Evolutionary conservation across 345 rosid species (phyloP).

Genomic region (Syzygium aqueum): DNA sequence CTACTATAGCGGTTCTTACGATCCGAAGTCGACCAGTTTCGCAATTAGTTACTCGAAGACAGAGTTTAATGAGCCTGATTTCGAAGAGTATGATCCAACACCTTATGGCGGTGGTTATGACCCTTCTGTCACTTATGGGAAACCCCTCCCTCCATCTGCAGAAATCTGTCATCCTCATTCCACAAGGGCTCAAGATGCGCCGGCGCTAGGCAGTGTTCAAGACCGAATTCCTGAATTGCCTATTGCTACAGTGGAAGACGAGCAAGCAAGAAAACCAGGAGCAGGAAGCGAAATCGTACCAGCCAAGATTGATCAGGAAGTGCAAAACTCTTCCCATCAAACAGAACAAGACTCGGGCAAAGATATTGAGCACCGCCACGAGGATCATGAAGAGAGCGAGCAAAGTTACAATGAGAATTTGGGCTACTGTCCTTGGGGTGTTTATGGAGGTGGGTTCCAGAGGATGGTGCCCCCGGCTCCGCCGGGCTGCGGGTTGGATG

Average conservation of each 20-base stretch:
- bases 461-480: conserved; percentile 34
- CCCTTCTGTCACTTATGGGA: conserved; percentile 43
- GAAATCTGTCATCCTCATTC: conserved; percentile 53
- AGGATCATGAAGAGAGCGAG: conserved; percentile 2
- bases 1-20: neutral
- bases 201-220: neutral
- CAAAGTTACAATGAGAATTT: neutral
- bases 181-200: neutral
- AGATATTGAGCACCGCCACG: neutral
- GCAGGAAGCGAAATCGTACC: conserved; percentile 9
- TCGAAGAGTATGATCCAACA: conserved; percentile 66
- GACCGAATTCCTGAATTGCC: neutral
- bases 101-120: conserved; percentile 79
- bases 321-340: neutral
- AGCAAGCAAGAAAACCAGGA: neutral
- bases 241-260: conserved; percentile 4
- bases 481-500: conserved; percentile 72
- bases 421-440: neutral
- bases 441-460: conserved; percentile 2
- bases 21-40: conserved; percentile 20
- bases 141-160: conserved; percentile 54
- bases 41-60: conserved; percentile 25
- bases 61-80: conserved; percentile 37
- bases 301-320: conserved; percentile 4
- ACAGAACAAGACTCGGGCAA: neutral